Conservation (phyloP, 345 rosid genomes). For the Pistacia integerrima region DNA sequence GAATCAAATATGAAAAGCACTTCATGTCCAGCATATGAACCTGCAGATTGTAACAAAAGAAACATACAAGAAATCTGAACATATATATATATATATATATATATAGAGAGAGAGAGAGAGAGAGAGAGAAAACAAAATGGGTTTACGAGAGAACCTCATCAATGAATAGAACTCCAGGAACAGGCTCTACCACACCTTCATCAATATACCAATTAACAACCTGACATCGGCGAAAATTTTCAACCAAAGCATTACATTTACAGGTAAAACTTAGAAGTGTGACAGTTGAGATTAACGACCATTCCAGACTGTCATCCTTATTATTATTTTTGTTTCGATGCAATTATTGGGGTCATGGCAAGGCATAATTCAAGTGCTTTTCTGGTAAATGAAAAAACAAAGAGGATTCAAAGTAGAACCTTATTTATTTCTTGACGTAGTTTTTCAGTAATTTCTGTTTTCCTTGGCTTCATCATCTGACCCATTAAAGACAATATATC, state of each 20-base stretch:
- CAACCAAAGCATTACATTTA: constrained; percentile 6
- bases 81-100: too few species aligned
- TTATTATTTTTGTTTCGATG: too few species aligned
- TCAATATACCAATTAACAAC: constrained; percentile 95
- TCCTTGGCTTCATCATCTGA: constrained; percentile 99
- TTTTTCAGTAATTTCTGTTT: constrained; percentile 96
- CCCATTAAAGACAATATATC: constrained; percentile 98
- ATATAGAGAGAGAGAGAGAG: too few species aligned
- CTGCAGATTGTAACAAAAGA: constrained; percentile 39
- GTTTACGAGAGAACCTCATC: too few species aligned
- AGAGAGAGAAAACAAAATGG: not conserved
- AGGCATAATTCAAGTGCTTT: not conserved
- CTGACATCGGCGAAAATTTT: constrained; percentile 41
- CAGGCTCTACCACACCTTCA: constrained; percentile 97
- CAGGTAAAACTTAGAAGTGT: not conserved
- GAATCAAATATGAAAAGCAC: constrained; percentile 93
- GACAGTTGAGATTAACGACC: not conserved
- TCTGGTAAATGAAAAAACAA: not conserved
- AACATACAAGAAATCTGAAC: not conserved
- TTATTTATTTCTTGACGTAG: constrained; percentile 96
- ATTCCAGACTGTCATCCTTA: not conserved
- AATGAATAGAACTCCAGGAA: constrained; percentile 94
- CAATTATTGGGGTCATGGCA: not conserved
- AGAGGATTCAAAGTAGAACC: constrained; percentile 35
- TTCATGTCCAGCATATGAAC: constrained; percentile 99